Evolutionary conservation across 352 stramenopile species (phyloP).

Genomic region (Plasmopara halstedii): DNA sequence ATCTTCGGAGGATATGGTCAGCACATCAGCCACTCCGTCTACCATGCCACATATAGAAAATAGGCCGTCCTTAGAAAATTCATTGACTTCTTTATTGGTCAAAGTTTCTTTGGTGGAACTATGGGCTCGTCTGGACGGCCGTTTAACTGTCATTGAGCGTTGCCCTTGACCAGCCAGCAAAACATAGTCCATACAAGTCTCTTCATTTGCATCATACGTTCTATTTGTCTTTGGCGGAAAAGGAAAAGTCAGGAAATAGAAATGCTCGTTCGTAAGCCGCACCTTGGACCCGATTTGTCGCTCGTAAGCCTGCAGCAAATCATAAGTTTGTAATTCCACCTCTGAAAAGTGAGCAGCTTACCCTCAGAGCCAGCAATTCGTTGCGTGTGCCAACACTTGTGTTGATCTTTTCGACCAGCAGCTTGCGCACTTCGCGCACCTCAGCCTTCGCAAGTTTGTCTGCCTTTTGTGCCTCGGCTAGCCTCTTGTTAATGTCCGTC

Average conservation of each 20-base stretch:
- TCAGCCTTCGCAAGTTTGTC: slow-evolving; percentile 33
- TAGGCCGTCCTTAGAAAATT: slow-evolving; percentile 11
- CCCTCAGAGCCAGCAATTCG: slow-evolving; percentile 50
- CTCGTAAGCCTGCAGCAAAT: slow-evolving; percentile 37
- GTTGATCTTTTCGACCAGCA: slow-evolving; percentile 52
- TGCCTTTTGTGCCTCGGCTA: slow-evolving; percentile 33
- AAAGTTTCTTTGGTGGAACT: slow-evolving; percentile 1
- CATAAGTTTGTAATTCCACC: neutral
- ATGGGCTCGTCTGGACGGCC: neutral
- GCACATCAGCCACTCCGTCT: slow-evolving; percentile 56
- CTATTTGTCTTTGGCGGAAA: neutral
- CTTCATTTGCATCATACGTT: neutral
- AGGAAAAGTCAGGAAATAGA: slow-evolving; percentile 63
- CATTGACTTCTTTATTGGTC: slow-evolving; percentile 2
- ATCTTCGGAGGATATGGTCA: slow-evolving; percentile 44
- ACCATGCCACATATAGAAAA: slow-evolving; percentile 81
- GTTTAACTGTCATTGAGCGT: slow-evolving; percentile 7
- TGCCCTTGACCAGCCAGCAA: slow-evolving; percentile 19
- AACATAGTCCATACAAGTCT: slow-evolving; percentile 16
- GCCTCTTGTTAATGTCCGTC: slow-evolving; percentile 29
- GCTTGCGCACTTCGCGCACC: slow-evolving; percentile 27
- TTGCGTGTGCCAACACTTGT: slow-evolving; percentile 63
- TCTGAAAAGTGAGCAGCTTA: slow-evolving; percentile 3
- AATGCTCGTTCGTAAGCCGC: slow-evolving; percentile 57
- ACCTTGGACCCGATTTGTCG: slow-evolving; percentile 46